Base-by-base conservation (phyloP, 768 basidiomycete genomes). In the Psilocybe sp. region DNA sequence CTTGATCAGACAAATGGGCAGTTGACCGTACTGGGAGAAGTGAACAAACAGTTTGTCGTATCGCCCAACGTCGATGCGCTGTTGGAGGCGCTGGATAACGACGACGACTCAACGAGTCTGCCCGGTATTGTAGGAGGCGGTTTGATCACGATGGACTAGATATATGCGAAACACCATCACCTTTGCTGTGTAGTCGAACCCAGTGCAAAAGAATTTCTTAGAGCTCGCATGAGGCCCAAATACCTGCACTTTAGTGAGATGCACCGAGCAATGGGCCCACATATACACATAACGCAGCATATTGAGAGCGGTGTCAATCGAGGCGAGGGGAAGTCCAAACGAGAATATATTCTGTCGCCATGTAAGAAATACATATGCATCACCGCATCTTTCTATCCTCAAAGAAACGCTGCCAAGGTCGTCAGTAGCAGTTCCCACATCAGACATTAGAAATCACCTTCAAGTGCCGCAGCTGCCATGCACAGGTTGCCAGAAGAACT, bases 381-480 rank as follows among this genome's bases (percentile, higher is more conserved):
- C 74, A 85, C 64, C 84, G 78, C 76, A 83, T 80, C 61, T 89
- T 91, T 60, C 89, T 79, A 63, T 92, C 90, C 67, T 92, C 89
- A 63, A 92, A 92, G 76, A 92, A 92, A 53, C 79, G 78, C 90
- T 92, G 55, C 3, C 45, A 37, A 46, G 41, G 47, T 44, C 16
- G 33, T 35, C 52, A 56, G 45, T 15, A 33, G 47, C 32, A 18
- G 40, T 31, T 20, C 6, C 40, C 3, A 32, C 2, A 38, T 14
- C 32, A 11, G 16, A 23, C 38, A 46, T 47, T 40, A 54, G 43
- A 33, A 6, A 81, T 62, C 60, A 92, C 91, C 75, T 84, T 90
- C 51, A 99, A 74, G 78, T 98, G 91, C 62, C 90, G 77, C 64
- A 97, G 73, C 68, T 98, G 97, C 95, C 96, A 98, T 28, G 81